Evolutionary conservation across 768 basidiomycete genomes (phyloP), one percentile per base, ranked within the genome.

Genomic region (Dentipellis fragilis): DNA sequence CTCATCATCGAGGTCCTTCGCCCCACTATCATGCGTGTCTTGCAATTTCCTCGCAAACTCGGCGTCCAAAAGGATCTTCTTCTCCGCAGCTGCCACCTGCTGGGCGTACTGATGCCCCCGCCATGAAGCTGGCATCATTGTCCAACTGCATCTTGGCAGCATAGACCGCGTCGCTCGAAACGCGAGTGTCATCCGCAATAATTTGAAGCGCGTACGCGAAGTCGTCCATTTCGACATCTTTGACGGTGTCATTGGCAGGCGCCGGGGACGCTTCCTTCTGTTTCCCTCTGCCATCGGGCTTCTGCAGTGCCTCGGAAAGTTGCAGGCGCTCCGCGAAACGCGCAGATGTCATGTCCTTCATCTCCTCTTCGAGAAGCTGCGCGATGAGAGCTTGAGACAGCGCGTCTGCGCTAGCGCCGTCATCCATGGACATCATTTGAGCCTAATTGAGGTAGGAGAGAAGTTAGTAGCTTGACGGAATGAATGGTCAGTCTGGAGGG

Each of bases 1-100:
- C n/a, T 12, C 38, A 12, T 36, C 40, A 45, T 69, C 67, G 7
- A 65, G 61, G 36, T 71, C 69, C 7, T 52, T 34, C 29, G 3
- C 3, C 7, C 48, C 57, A 1, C 66, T 67, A 35, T 71, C 65
- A 47, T 68, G 62, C 4, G 68, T 59, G 10, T 64, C 64, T 52
- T 72, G 71, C 16, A 73, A 60, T 22, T 62, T 64, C 19, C 63
- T 62, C 3, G 72, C 72, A 55, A 72, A 73, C 57, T 71, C 71
- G 6, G 67, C 64, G 58, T 73, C 72, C 5, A 71, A 54, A 22
- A 64, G 57, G 14, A 65, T 38, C 58, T 72, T 73, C 59, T 68
- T 72, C 52, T 63, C 72, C 37, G 67, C 65, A 11, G 71, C 72
- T 9, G 70, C 70, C n/a, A 72, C 55, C 52, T 62, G 69, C 54